Percentiles rank a stretch among this genome's conserved stretches.
Evolutionary conservation across 352 stramenopile species (phyloP).

Genomic region (Phytophthora ramorum): DNA sequence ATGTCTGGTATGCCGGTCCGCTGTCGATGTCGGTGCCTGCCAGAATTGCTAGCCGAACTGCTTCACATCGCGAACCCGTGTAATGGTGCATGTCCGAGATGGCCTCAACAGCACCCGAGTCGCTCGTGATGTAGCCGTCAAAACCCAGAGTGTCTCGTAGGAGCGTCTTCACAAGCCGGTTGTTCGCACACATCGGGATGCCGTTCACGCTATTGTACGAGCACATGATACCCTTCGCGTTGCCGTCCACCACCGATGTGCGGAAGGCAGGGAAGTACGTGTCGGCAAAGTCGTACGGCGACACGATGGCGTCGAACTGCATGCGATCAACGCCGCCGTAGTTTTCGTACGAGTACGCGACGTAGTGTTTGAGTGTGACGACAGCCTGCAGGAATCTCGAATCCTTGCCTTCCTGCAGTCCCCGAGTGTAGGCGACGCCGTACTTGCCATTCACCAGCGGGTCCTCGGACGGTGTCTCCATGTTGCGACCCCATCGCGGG

Average conservation of each 20-base stretch:
- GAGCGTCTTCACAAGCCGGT: slow-evolving; percentile 67
- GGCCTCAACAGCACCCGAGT: slow-evolving; percentile 92
- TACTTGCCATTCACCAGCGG: slow-evolving; percentile 92
- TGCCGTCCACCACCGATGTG: slow-evolving; percentile 78
- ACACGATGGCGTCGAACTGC: slow-evolving; percentile 91
- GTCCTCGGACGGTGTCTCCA: slow-evolving; percentile 95
- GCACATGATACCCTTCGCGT: slow-evolving; percentile 94
- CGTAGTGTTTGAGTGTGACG: slow-evolving; percentile 95
- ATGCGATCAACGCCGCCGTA: slow-evolving; percentile 78
- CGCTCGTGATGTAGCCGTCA: slow-evolving; percentile 95
- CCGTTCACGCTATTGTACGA: slow-evolving; percentile 97
- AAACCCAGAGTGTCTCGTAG: slow-evolving; percentile 87
- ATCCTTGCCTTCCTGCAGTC: slow-evolving; percentile 85
- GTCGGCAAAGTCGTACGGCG: slow-evolving; percentile 91
- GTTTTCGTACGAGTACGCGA: slow-evolving; percentile 92
- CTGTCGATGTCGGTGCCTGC: slow-evolving; percentile 92
- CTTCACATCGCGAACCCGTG: slow-evolving; percentile 73
- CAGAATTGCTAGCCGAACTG: slow-evolving; percentile 60
- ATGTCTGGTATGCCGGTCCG: slow-evolving; percentile 78
- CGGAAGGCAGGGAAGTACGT: slow-evolving; percentile 93
- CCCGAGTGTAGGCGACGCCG: slow-evolving; percentile 88
- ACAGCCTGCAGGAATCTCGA: slow-evolving; percentile 78
- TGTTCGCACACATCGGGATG: slow-evolving; percentile 92
- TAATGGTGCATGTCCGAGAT: slow-evolving; percentile 86
- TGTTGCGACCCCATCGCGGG: slow-evolving; percentile 93